These are phyloP conservation scores for Penicillium brevicompactum DNA, from an alignment of 2,329 filamentous ascomycete species.

Conservation along the genomic window DNA sequence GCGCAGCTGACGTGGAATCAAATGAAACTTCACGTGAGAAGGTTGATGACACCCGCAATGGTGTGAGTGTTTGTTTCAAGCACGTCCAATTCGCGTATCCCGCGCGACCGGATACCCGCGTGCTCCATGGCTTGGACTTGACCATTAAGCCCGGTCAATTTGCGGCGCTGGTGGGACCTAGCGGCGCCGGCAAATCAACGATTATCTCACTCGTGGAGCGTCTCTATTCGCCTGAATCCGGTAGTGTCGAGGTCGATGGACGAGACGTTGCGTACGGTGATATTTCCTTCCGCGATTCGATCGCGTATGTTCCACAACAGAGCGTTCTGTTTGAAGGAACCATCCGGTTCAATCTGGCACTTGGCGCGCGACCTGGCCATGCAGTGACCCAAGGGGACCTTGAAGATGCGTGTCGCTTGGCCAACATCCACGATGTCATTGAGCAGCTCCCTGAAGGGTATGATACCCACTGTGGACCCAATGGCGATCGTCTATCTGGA, in stretches of 20 bases:
- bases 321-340: slow-evolving; percentile 50
- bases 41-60: slow-evolving; percentile 20
- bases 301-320: slow-evolving; percentile 50
- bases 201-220: slow-evolving; percentile 60
- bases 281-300: slow-evolving; percentile 45
- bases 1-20: slow-evolving; percentile 1
- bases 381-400: slow-evolving; percentile 62
- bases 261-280: slow-evolving; percentile 44
- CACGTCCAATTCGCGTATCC: slow-evolving; percentile 68
- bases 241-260: slow-evolving; percentile 55
- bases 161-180: slow-evolving; percentile 64
- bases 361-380: slow-evolving; percentile 52
- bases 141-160: slow-evolving; percentile 49
- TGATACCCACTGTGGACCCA: slow-evolving; percentile 52
- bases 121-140: slow-evolving; percentile 60
- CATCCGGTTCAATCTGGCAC: slow-evolving; percentile 48
- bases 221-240: slow-evolving; percentile 55
- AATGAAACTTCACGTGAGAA: neutral
- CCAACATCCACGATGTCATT: slow-evolving; percentile 71
- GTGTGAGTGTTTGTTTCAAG: slow-evolving; percentile 54
- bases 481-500: slow-evolving; percentile 54
- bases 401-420: slow-evolving; percentile 64
- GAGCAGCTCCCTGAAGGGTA: slow-evolving; percentile 62
- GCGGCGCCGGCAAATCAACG: slow-evolving; percentile 68
- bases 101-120: slow-evolving; percentile 59